A percentile compares a stretch with the other conserved stretches of the same genome.
These are phyloP conservation scores for Diutina neorugosa DNA, from an alignment of 1,139 yeast species.

Conservation along the genomic window DNA sequence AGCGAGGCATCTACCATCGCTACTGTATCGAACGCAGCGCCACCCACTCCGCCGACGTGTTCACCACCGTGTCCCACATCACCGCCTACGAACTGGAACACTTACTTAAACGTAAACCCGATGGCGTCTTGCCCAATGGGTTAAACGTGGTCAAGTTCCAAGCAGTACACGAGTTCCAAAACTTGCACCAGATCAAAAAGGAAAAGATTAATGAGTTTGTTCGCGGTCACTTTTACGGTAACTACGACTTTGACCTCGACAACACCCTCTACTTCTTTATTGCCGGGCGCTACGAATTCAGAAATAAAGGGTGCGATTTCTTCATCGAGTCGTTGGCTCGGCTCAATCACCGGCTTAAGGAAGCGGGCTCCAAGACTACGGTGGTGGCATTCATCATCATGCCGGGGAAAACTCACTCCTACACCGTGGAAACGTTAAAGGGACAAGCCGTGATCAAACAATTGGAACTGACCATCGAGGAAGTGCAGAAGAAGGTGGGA, in stretches of 20 bases:
- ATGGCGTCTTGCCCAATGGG: constrained; percentile 95
- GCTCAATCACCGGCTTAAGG: constrained; percentile 76
- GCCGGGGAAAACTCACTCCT: constrained; percentile 93
- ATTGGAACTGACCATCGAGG: constrained; percentile 78
- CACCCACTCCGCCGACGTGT: constrained; percentile 92
- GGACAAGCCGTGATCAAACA: constrained; percentile 96
- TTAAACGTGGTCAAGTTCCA: constrained; percentile 91
- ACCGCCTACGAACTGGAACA: constrained; percentile 95
- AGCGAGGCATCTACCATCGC: constrained; percentile 92
- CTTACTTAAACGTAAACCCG: constrained; percentile 87
- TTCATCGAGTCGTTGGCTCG: constrained; percentile 89
- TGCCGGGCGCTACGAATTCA: constrained; percentile 93
- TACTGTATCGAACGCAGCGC: constrained; percentile 96
- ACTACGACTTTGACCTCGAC: constrained; percentile 87
- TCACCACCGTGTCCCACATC: constrained; percentile 93
- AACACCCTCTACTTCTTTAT: constrained; percentile 90
- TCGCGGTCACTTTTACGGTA: constrained; percentile 95
- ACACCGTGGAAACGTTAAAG: constrained; percentile 89
- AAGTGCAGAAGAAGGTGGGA: constrained; percentile 81
- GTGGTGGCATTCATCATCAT: constrained; percentile 96
- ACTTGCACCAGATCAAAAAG: constrained; percentile 84
- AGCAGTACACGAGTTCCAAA: constrained; percentile 97
- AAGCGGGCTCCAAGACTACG: constrained; percentile 73
- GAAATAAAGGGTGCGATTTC: constrained; percentile 95
- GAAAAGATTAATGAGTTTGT: constrained; percentile 89